These are phyloP conservation scores for Fusarium torulosum DNA, from an alignment of 2,329 filamentous ascomycete genomes.

Conservation along the genomic window DNA sequence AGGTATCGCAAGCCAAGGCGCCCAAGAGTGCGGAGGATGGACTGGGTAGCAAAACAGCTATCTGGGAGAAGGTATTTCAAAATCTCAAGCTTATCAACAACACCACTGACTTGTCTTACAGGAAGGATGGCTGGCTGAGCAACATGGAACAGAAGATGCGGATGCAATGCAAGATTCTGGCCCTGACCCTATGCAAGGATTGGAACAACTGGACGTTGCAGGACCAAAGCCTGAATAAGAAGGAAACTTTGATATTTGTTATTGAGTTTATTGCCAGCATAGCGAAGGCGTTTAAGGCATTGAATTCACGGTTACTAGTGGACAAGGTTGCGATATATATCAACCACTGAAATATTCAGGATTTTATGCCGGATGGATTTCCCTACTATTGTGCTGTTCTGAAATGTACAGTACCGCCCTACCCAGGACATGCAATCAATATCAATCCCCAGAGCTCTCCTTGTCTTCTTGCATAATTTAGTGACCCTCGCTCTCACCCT, in stretches of 20 bases:
- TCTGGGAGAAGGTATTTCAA: constrained; percentile 91
- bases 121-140: constrained; percentile 93
- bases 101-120: constrained; percentile 54
- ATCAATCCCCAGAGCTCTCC: constrained; percentile 25
- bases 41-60: constrained; percentile 89
- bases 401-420: constrained; percentile 46
- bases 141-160: constrained; percentile 73
- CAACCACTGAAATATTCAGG: constrained; percentile 44
- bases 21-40: constrained; percentile 91
- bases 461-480: constrained; percentile 37
- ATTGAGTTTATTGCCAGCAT: constrained; percentile 53
- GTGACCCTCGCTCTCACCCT: constrained; percentile 51
- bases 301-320: constrained; percentile 42
- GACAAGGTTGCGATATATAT: constrained; percentile 43
- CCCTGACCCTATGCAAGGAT: constrained; percentile 93
- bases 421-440: constrained; percentile 37
- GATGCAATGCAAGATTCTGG: constrained; percentile 61
- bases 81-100: not conserved
- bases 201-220: constrained; percentile 93
- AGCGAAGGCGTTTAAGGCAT: constrained; percentile 60
- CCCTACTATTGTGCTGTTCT: constrained; percentile 42
- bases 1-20: constrained; percentile 90
- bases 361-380: constrained; percentile 44
- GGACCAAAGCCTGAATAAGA: constrained; percentile 81
- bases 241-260: constrained; percentile 26